These are phyloP conservation scores for Xylariaceae sp. DNA, from an alignment of 2,329 filamentous ascomycete genomes.

Conservation along the genomic window DNA sequence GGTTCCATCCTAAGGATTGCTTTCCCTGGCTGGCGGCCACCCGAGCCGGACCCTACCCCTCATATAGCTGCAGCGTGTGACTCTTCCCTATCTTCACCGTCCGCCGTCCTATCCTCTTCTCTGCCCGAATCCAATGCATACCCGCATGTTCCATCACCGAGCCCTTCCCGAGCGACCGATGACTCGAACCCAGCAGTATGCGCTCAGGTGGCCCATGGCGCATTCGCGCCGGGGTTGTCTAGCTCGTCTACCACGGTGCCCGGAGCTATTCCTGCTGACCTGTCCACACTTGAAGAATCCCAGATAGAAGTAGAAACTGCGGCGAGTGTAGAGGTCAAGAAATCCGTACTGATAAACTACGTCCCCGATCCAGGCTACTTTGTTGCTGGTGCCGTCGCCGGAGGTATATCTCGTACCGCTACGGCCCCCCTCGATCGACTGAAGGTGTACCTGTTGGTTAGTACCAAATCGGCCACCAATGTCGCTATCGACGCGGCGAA, in stretches of 20 bases:
- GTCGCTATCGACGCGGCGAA: constrained; percentile 61
- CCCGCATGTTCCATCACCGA: constrained; percentile 11
- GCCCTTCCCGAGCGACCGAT: constrained; percentile 15
- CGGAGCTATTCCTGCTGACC: constrained; percentile 20
- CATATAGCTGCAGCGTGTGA: constrained; percentile 5
- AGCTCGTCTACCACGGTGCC: constrained; percentile 18
- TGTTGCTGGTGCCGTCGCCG: constrained; percentile 87
- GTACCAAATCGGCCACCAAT: constrained; percentile 59
- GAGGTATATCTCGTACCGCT: constrained; percentile 88
- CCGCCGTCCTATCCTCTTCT: constrained; percentile 15
- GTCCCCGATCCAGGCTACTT: constrained; percentile 95
- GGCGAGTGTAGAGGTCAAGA: constrained; percentile 36
- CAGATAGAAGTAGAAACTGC: constrained; percentile 30
- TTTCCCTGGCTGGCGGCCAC: constrained; percentile 40
- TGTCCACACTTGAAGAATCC: constrained; percentile 24
- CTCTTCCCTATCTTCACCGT: constrained; percentile 17
- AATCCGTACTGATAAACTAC: constrained; percentile 58
- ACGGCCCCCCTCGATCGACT: constrained; percentile 94
- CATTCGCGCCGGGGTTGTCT: constrained; percentile 12
- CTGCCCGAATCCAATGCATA: constrained; percentile 16
- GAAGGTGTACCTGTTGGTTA: constrained; percentile 95
- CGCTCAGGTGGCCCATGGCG: constrained; percentile 12
- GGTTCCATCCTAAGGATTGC: constrained; percentile 68
- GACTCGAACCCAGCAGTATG: constrained; percentile 17
- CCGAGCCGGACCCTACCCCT: constrained; percentile 20